Percentiles rank a stretch among this genome's conserved stretches.
Evolutionary conservation across 1,139 yeast species (phyloP).

Genomic region (Ogataea hybrid): DNA sequence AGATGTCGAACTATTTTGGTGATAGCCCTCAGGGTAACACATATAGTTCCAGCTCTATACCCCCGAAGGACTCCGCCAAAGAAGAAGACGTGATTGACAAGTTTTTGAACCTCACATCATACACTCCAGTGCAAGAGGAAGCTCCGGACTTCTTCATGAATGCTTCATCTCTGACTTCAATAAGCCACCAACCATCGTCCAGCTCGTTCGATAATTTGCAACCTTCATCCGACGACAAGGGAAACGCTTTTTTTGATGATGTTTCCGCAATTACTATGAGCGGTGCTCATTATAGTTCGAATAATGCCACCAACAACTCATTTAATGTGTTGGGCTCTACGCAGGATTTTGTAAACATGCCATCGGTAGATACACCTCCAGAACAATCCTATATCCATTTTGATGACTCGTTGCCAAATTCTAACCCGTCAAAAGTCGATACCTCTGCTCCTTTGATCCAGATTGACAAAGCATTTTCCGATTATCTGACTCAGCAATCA

Average conservation of each 20-base stretch:
- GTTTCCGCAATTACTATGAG: not conserved
- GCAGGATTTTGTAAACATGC: not conserved
- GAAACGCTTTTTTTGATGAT: not conserved
- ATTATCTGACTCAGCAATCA: conserved; percentile 2
- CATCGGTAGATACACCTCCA: conserved; percentile 3
- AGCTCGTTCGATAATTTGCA: not conserved
- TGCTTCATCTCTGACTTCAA: not conserved
- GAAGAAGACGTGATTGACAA: conserved; percentile 18
- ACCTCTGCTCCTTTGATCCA: conserved; percentile 12
- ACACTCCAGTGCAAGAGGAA: conserved; percentile 9
- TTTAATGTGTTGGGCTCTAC: not conserved
- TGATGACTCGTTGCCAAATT: not conserved
- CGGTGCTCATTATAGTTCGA: not conserved
- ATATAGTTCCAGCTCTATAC: not conserved
- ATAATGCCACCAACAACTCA: not conserved
- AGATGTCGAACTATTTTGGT: conserved; percentile 1
- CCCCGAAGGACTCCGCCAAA: conserved; percentile 1
- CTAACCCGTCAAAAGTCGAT: not conserved
- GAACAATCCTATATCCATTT: conserved; percentile 1
- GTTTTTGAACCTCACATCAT: conserved; percentile 15
- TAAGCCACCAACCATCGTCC: not conserved
- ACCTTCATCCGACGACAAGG: not conserved
- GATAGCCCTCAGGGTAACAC: not conserved
- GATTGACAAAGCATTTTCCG: conserved; percentile 14
- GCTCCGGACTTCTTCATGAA: conserved; percentile 8